phyloP scores from a whole-genome alignment of 306 rosid genomes.

The Vigna mungo region DNA sequence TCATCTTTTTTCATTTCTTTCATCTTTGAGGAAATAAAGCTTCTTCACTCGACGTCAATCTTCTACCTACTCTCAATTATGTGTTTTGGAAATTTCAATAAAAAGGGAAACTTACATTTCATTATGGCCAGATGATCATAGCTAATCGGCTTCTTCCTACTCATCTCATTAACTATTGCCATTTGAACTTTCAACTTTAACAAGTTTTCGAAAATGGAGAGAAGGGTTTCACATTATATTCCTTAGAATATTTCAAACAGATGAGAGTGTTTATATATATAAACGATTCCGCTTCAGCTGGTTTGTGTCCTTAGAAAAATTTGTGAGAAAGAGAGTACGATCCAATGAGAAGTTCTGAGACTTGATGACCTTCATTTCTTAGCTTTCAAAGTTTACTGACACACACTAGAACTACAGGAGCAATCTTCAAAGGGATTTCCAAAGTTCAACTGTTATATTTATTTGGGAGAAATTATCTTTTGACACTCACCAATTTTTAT shows the following conservation, averaged over 20 bases:
- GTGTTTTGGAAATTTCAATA: conserved; percentile 46
- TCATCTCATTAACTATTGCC: conserved; percentile 29
- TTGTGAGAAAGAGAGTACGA: conserved; percentile 39
- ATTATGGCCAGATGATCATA: conserved; percentile 14
- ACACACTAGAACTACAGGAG: neutral
- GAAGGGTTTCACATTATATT: conserved; percentile 1
- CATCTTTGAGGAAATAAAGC: conserved; percentile 54
- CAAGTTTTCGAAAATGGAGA: neutral
- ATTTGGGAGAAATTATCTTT: no score
- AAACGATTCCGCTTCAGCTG: conserved; percentile 19
- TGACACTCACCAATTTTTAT: no score
- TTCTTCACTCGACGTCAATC: conserved; percentile 46
- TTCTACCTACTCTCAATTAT: conserved; percentile 43
- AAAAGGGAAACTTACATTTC: conserved; percentile 36
- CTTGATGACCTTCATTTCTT: conserved; percentile 47
- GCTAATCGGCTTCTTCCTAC: conserved; percentile 6
- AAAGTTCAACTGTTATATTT: no score
- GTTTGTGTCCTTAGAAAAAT: conserved; percentile 11
- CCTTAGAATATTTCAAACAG: conserved; percentile 32
- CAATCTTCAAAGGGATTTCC: conserved; percentile 4
- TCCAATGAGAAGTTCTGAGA: conserved; percentile 48
- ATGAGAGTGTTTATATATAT: conserved; percentile 1
- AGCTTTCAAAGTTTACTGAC: conserved; percentile 36
- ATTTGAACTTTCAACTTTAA: conserved; percentile 30
- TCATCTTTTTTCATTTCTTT: conserved; percentile 41